Conservation (phyloP, 768 basidiomycete genomes). For the Podaxis mareebaensis region DNA sequence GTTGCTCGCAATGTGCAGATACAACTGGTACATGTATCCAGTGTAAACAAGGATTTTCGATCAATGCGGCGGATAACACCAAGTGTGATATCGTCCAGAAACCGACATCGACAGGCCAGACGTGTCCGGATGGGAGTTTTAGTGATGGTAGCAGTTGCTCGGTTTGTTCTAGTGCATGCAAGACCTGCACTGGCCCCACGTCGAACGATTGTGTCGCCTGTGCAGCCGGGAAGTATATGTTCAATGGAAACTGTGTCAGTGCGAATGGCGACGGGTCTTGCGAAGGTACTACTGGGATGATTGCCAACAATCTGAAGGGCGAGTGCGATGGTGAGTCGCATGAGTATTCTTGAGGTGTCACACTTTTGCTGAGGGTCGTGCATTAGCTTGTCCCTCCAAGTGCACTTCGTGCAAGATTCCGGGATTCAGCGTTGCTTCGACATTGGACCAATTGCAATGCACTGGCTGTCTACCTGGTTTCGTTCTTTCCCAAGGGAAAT, state of each 20-base stretch:
- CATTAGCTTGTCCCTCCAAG: conserved; percentile 75
- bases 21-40: conserved; percentile 68
- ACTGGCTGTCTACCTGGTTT: conserved; percentile 78
- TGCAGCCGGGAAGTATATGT: conserved; percentile 54
- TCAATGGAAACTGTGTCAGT: conserved; percentile 72
- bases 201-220: conserved; percentile 77
- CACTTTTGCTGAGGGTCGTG: conserved; percentile 14
- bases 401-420: conserved; percentile 79
- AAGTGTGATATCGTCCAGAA: conserved; percentile 59
- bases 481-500: conserved; percentile 69
- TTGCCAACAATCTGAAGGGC: conserved; percentile 82
- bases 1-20: conserved; percentile 71
- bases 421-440: conserved; percentile 69
- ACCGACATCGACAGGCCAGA: conserved; percentile 48
- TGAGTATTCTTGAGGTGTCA: background rate
- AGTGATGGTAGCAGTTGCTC: conserved; percentile 51
- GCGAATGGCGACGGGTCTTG: conserved; percentile 73
- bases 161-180: conserved; percentile 64
- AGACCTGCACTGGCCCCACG: conserved; percentile 67
- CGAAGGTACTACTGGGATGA: conserved; percentile 57
- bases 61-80: conserved; percentile 64
- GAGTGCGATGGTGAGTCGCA: conserved; percentile 74
- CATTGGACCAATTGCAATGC: conserved; percentile 65
- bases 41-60: conserved; percentile 72
- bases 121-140: conserved; percentile 71